These are phyloP conservation scores for Fonsecaea nubica DNA, from an alignment of 2,329 filamentous ascomycete species.

Conservation along the genomic window DNA sequence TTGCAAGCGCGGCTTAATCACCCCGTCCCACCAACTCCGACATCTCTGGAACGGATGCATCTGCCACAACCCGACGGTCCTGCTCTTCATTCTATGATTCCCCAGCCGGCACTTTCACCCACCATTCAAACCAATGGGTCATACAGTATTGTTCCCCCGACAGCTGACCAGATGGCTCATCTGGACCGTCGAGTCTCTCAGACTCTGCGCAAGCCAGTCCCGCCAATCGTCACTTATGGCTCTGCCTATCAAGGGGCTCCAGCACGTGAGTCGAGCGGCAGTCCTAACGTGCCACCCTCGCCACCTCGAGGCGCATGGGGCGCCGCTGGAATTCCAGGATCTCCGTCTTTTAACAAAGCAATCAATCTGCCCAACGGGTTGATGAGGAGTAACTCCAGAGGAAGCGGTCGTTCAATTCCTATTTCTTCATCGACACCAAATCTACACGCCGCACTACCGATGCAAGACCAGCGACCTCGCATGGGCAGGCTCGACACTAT, in stretches of 20 bases:
- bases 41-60: slow-evolving; percentile 20
- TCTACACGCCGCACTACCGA: slow-evolving; percentile 23
- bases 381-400: slow-evolving; percentile 32
- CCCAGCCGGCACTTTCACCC: slow-evolving; percentile 10
- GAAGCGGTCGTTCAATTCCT: slow-evolving; percentile 33
- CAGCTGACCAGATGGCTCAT: slow-evolving; percentile 36
- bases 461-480: slow-evolving; percentile 29
- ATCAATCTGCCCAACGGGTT: slow-evolving; percentile 32
- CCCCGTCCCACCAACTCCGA: slow-evolving; percentile 42
- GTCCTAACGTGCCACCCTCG: slow-evolving; percentile 25
- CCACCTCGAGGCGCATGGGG: slow-evolving; percentile 35
- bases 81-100: neutral
- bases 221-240: slow-evolving; percentile 20
- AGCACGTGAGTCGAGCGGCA: slow-evolving; percentile 19
- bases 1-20: slow-evolving; percentile 44
- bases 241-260: slow-evolving; percentile 6
- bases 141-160: slow-evolving; percentile 24
- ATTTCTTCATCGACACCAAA: slow-evolving; percentile 38
- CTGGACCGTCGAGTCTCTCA: slow-evolving; percentile 32
- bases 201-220: slow-evolving; percentile 22
- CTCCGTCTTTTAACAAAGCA: slow-evolving; percentile 36
- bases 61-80: slow-evolving; percentile 15
- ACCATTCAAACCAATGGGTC: neutral
- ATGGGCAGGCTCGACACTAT: slow-evolving; percentile 38
- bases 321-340: slow-evolving; percentile 32